Evolutionary conservation across 177 flowering plant species (phyloP), one percentile per base, ranked within the genome.

Genomic region (Vitis hybrid): DNA sequence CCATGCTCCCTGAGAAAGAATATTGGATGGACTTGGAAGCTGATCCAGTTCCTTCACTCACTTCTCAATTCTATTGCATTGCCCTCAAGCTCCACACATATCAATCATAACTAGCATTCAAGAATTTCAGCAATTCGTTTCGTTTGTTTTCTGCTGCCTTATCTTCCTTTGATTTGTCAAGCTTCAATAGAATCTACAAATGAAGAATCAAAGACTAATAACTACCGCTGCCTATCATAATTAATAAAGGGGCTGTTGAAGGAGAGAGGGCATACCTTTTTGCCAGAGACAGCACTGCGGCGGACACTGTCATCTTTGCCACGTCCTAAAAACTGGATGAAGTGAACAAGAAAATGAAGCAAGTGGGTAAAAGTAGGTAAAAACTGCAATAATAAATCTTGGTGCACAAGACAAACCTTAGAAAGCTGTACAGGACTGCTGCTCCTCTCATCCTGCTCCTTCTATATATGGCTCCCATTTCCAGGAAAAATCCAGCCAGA

Each of bases 391-490:
- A 0, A 52, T 51, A 13, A 65, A 24, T 50, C 30, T 51, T 19
- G 54, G 49, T 32, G 30, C 17, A 61, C 46, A 9, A 11, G 1
- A 49, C 40, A 19, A 70, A 93, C 98, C 98, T 94, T 92, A 0
- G 99, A 95, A 51, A 95, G 99, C 87, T 90, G 94, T 49, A 95
- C 97, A 77, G 98, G 99, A 62, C 98, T 67, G 64, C 91, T 78
- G 68, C 79, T 83, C 78, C 88, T 79, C 68, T 88, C 93, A 72
- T 73, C 84, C 71, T 85, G 82, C 82, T 76, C 72, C 77, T 84
- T 91, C 97, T 95, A 78, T 77, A 88, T 86, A 85, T 49, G 52
- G 81, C 99, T 95, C 99, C 87, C 88, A 85, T 81, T 81, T 84
- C 88, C 95, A 89, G 70, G 81, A 85, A 62, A 80, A 83, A 77